A percentile compares a stretch with the other conserved stretches of the same genome.
Evolutionary conservation across 345 rosid species (phyloP).

Genomic region (Corchorus capsularis): DNA sequence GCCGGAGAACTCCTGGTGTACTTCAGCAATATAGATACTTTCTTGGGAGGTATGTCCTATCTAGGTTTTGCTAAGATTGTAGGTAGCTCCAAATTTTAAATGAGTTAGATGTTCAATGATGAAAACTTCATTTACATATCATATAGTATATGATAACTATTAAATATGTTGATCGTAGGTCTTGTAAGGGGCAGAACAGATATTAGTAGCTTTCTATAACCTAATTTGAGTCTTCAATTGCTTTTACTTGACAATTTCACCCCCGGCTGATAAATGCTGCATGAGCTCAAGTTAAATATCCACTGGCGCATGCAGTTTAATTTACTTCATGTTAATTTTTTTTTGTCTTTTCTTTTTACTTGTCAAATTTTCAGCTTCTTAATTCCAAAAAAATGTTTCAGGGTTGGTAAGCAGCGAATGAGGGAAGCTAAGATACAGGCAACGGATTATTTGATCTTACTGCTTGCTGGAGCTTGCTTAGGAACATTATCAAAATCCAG

Average conservation of each 20-base stretch:
- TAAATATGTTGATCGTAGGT: neutral
- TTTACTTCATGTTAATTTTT: neutral
- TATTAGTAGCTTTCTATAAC: neutral
- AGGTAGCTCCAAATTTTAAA: neutral
- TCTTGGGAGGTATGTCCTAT: constrained; percentile 72
- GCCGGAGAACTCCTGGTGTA: constrained; percentile 68
- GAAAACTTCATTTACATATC: neutral
- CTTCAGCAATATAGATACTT: constrained; percentile 71
- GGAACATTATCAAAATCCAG: constrained; percentile 64
- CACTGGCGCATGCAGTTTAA: too few relatives aligned
- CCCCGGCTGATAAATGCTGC: neutral
- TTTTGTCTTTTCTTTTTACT: neutral
- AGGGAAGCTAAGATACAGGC: constrained; percentile 83
- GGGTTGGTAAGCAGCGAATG: constrained; percentile 81
- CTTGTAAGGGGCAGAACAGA: neutral
- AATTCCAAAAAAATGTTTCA: constrained; percentile 34
- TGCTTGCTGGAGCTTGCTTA: constrained; percentile 95
- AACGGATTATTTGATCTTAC: constrained; percentile 74
- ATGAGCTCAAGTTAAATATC: neutral
- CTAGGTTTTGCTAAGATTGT: neutral
- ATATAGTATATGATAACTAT: neutral
- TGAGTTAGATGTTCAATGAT: neutral
- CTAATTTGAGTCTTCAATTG: neutral
- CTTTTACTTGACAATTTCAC: neutral
- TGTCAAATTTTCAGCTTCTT: constrained; percentile 7